Evolutionary conservation across 2,329 filamentous ascomycete species (phyloP).

Genomic region (Neocucurbitaria cava): DNA sequence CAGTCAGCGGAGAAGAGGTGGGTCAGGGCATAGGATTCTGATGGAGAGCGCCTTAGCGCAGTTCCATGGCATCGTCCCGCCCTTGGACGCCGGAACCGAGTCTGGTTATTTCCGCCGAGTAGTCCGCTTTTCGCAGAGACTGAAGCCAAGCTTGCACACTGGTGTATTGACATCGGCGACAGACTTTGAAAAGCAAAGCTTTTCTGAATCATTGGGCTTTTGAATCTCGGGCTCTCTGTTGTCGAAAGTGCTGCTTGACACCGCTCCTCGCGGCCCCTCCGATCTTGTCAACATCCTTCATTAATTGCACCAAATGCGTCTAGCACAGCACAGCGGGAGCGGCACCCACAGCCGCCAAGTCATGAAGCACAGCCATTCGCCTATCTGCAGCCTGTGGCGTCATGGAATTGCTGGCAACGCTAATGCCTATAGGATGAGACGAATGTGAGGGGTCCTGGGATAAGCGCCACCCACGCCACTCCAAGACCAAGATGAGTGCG

Average conservation of each 20-base stretch:
- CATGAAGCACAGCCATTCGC: constrained; percentile 35
- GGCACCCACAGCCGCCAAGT: constrained; percentile 39
- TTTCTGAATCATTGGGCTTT: not conserved
- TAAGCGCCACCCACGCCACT: constrained; percentile 44
- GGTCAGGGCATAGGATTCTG: constrained; percentile 40
- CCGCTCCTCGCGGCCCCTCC: constrained; percentile 8
- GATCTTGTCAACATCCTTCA: constrained; percentile 19
- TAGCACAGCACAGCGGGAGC: constrained; percentile 27
- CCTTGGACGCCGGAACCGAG: constrained; percentile 35
- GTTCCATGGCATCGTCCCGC: constrained; percentile 38
- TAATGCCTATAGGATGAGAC: constrained; percentile 23
- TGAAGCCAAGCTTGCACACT: constrained; percentile 12
- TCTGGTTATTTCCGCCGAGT: constrained; percentile 37
- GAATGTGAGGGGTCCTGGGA: constrained; percentile 26
- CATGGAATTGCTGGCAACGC: constrained; percentile 29
- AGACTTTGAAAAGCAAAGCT: not conserved
- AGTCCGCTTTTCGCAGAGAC: constrained; percentile 29
- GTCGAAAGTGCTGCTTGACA: not conserved
- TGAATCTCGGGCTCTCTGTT: not conserved
- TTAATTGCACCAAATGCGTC: constrained; percentile 17
- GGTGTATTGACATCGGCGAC: constrained; percentile 9
- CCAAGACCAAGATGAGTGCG: constrained; percentile 21
- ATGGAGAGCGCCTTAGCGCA: constrained; percentile 38
- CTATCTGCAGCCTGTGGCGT: constrained; percentile 44
- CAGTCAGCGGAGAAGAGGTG: constrained; percentile 36